Conservation (phyloP, 805 yeast species). For the Yarrowia deformans region DNA sequence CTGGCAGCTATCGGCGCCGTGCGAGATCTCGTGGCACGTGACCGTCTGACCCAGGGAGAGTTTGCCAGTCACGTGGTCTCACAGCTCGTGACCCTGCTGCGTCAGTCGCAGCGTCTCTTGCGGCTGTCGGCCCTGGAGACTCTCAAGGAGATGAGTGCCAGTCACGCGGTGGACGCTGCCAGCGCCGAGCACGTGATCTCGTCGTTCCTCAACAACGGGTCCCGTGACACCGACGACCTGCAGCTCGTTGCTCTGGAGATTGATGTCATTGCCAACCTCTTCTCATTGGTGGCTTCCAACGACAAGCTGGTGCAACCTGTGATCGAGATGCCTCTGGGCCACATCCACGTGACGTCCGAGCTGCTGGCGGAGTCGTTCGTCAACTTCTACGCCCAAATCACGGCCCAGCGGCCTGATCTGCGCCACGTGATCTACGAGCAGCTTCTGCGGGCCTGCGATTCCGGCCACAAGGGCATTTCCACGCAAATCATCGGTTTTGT, state of each 20-base stretch:
- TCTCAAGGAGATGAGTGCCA: slow-evolving; percentile 39
- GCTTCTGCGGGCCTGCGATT: slow-evolving; percentile 17
- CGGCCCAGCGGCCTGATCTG: slow-evolving; percentile 5
- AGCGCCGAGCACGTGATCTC: slow-evolving; percentile 21
- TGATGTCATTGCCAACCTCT: slow-evolving; percentile 20
- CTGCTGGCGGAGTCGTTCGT: slow-evolving; percentile 23
- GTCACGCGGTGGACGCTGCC: slow-evolving; percentile 17
- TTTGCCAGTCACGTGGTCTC: slow-evolving; percentile 43
- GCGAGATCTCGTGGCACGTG: slow-evolving; percentile 43
- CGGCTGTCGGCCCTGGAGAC: slow-evolving; percentile 45
- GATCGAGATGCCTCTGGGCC: slow-evolving; percentile 6
- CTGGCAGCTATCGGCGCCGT: slow-evolving; percentile 49
- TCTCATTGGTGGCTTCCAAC: slow-evolving; percentile 4
- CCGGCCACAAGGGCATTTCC: slow-evolving; percentile 31
- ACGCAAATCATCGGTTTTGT: slow-evolving; percentile 25
- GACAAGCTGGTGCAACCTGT: slow-evolving; percentile 4
- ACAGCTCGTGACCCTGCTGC: slow-evolving; percentile 43
- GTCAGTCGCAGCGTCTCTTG: slow-evolving; percentile 44
- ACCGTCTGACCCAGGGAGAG: slow-evolving; percentile 41
- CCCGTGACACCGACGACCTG: slow-evolving; percentile 12
- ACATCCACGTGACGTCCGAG: slow-evolving; percentile 29
- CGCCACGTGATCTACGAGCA: slow-evolving; percentile 27
- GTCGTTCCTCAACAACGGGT: slow-evolving; percentile 9
- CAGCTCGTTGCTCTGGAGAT: slow-evolving; percentile 36
- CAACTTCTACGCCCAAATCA: slow-evolving; percentile 32